Percentiles rank a stretch among this genome's conserved stretches.
These are phyloP conservation scores for Kodamaea derodonti DNA, from an alignment of 1,139 yeast genomes.

Conservation along the genomic window DNA sequence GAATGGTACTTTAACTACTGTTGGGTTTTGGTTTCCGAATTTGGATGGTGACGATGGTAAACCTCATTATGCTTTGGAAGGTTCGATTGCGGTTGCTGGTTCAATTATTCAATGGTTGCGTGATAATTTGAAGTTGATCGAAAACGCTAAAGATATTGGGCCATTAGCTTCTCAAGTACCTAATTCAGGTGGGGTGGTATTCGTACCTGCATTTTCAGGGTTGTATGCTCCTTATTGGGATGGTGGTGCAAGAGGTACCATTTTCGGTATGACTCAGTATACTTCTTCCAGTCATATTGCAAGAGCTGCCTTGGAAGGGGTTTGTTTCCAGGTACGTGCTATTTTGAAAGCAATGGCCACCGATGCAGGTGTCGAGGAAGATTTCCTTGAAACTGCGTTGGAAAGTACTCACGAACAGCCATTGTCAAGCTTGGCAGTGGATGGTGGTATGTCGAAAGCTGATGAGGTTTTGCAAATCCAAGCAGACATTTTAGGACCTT, in stretches of 20 bases:
- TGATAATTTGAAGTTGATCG: slow-evolving; percentile 81
- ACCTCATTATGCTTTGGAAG: slow-evolving; percentile 90
- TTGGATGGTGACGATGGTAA: slow-evolving; percentile 46
- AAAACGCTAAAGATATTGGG: slow-evolving; percentile 82
- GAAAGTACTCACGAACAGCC: slow-evolving; percentile 45
- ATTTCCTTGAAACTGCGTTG: slow-evolving; percentile 42
- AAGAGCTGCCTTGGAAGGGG: slow-evolving; percentile 93
- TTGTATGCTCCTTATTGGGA: slow-evolving; percentile 97
- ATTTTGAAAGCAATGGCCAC: slow-evolving; percentile 86
- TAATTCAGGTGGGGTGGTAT: slow-evolving; percentile 87
- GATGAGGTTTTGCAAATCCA: slow-evolving; percentile 93
- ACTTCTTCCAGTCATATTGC: slow-evolving; percentile 86
- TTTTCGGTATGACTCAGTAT: slow-evolving; percentile 88
- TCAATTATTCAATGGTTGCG: slow-evolving; percentile 92
- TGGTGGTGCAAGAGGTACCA: slow-evolving; percentile 87
- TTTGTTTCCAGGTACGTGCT: slow-evolving; percentile 90
- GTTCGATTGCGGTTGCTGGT: slow-evolving; percentile 95
- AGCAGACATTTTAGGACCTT: slow-evolving; percentile 83
- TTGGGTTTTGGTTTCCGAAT: slow-evolving; percentile 85
- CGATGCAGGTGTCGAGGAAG: slow-evolving; percentile 63
- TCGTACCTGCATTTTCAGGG: slow-evolving; percentile 94
- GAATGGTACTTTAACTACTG: slow-evolving; percentile 84
- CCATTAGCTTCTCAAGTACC: slow-evolving; percentile 81
- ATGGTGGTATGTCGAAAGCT: slow-evolving; percentile 94
- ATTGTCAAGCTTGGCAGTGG: slow-evolving; percentile 66